Evolutionary conservation across 163 green algal genomes (phyloP).

Genomic region (Scenedesmus sp.): DNA sequence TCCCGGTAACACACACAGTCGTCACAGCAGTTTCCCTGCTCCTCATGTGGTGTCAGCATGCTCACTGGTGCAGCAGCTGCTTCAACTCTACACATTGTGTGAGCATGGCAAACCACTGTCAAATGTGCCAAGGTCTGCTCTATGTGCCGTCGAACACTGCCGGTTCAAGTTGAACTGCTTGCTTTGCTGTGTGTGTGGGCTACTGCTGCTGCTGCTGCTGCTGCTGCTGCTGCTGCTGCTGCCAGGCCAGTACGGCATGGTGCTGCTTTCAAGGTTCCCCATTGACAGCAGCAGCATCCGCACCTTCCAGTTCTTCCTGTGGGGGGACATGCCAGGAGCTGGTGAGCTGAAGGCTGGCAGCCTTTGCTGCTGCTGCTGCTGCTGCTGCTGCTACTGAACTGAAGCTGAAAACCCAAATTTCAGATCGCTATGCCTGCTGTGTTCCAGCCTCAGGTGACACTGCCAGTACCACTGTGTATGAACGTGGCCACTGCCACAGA

Average conservation of each 20-base stretch:
- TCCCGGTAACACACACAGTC: slow-evolving; percentile 2
- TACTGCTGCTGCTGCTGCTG: not conserved
- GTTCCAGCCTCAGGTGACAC: not conserved
- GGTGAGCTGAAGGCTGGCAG: not conserved
- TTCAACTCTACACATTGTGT: too few relatives aligned
- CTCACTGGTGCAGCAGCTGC: too few relatives aligned
- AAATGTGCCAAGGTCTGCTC: too few relatives aligned
- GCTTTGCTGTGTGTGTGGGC: too few relatives aligned
- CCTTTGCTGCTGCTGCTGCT: not conserved
- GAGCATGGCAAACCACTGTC: too few relatives aligned
- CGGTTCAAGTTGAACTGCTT: not conserved
- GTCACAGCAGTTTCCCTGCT: too few relatives aligned
- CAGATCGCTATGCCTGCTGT: not conserved
- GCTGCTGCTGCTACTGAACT: not conserved
- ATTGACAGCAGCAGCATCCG: slow-evolving; percentile 32
- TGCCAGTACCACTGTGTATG: not conserved
- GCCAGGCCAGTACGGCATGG: slow-evolving; percentile 58
- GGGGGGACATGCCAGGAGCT: slow-evolving; percentile 52
- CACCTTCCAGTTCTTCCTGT: slow-evolving; percentile 56
- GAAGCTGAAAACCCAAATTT: too few relatives aligned
- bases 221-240: not conserved
- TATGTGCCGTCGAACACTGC: too few relatives aligned
- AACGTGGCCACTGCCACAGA: too few relatives aligned
- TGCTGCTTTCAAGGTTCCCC: slow-evolving; percentile 44
- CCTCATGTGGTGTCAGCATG: not conserved